Percentiles rank a stretch among this genome's conserved stretches.
Evolutionary conservation across 2,329 filamentous ascomycete species (phyloP).

Genomic region (Calonectria ilicicola): DNA sequence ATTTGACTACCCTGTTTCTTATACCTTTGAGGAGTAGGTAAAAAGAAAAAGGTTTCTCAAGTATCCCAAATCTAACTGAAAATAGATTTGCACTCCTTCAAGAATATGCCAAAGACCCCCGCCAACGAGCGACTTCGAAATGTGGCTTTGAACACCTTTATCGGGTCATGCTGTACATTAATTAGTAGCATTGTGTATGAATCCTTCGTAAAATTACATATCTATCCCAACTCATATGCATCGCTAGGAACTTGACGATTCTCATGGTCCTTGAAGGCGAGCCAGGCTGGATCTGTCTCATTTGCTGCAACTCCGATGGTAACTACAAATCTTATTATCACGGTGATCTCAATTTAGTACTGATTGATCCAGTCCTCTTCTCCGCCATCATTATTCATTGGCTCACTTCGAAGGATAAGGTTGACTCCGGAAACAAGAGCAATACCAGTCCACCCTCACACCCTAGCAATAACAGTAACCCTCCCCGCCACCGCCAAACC

Average conservation of each 20-base stretch:
- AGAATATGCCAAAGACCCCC: constrained; percentile 55
- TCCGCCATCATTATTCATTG: constrained; percentile 73
- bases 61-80: neutral
- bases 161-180: constrained; percentile 69
- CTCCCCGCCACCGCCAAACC: neutral
- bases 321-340: constrained; percentile 36
- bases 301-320: constrained; percentile 75
- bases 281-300: constrained; percentile 74
- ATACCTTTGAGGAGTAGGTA: constrained; percentile 5
- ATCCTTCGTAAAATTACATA: neutral
- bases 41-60: no score
- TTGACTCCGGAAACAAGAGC: constrained; percentile 42
- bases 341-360: neutral
- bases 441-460: neutral
- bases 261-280: constrained; percentile 70
- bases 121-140: constrained; percentile 59
- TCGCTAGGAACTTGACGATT: constrained; percentile 66
- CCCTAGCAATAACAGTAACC: neutral
- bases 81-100: constrained; percentile 66
- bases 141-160: constrained; percentile 68
- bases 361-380: constrained; percentile 62
- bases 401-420: constrained; percentile 63
- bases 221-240: constrained; percentile 12
- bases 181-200: constrained; percentile 68
- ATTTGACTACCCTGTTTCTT: constrained; percentile 11